Base-by-base conservation (phyloP, 1,284 basidiomycete genomes). In the Limonomyces culmigenus region DNA sequence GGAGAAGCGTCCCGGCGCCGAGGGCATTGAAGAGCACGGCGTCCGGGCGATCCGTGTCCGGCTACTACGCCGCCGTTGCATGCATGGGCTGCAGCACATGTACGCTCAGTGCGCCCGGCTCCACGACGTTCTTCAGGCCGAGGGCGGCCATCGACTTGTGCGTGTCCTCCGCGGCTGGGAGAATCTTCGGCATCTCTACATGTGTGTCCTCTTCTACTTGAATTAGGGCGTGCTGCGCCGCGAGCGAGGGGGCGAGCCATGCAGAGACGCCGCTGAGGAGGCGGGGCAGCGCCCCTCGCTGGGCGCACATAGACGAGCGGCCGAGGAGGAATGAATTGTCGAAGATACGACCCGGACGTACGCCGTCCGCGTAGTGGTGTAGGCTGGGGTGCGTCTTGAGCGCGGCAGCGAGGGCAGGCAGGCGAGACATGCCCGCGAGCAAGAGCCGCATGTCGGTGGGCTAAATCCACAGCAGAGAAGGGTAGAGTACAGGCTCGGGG, bases 321-420 rank as follows among this genome's bases (percentile, higher is more conserved):
- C 76, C 74, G 3, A 93, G 65, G 33, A 86, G 60, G 32, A 92
- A 72, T n/a, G 95, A 65, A 42, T 95, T 91, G 27, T 81, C 74
- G 0, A 93, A 57, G 0, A 86, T 91, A 53, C 95, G 95, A 0
- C 91, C 92, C 0, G 91, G 89, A 42, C 60, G 71, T 2, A 59
- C 53, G 15, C 77, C 75, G 39, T 87, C 81, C 0, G 85, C 73
- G 41, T 95, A 91, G 51, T 95, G 91, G 53, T 96, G 91, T 15
- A 95, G 60, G 1, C 91, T 89, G 2, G 87, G 65, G 53, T 88
- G 76, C 0, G 79, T 78, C 0, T 86, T 86, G 3, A 91, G 55
- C 2, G 58, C 59, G 0, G 59, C 51, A 1, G 71, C 65, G 2
- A 70, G 42, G 1, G 61, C 50, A 0, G 58, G 41, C 0, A 78